Conservation (phyloP, 768 basidiomycete genomes). For the Leccinellum rugosiceps region DNA sequence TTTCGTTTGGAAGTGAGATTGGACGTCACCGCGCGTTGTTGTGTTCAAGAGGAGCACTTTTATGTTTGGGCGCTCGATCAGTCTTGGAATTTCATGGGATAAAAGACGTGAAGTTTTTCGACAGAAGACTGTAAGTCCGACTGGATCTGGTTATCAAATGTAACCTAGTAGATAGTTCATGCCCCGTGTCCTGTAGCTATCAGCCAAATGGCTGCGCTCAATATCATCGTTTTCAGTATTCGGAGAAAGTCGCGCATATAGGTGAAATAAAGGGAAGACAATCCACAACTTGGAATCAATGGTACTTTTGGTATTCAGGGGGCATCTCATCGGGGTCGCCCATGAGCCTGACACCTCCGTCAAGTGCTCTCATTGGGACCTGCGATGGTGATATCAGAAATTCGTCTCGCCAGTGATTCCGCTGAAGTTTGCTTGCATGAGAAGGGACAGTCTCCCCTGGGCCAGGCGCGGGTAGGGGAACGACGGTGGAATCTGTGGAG, state of each 20-base stretch:
- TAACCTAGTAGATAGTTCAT: neutral
- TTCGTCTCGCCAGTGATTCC: neutral
- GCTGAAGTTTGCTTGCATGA: neutral
- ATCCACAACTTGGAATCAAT: neutral
- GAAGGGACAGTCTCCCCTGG: neutral
- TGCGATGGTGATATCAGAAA: neutral
- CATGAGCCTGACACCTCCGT: conserved; percentile 1
- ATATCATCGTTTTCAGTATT: neutral
- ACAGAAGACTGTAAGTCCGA: neutral
- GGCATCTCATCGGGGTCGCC: neutral
- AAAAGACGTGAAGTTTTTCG: neutral
- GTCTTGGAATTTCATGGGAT: neutral
- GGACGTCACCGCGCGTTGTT: neutral
- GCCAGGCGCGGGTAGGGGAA: neutral
- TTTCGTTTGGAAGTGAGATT: neutral
- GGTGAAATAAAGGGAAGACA: neutral
- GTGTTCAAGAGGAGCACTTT: neutral
- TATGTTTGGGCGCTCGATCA: neutral
- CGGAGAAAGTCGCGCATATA: neutral
- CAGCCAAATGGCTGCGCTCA: neutral
- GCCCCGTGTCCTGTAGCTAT: neutral
- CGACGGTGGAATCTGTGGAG: too few species aligned
- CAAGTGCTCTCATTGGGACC: conserved; percentile 1
- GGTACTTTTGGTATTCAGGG: conserved; percentile 3
- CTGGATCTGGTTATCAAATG: neutral